Conservation (phyloP, 1,284 basidiomycete genomes). For the Marasmius tenuissimus region DNA sequence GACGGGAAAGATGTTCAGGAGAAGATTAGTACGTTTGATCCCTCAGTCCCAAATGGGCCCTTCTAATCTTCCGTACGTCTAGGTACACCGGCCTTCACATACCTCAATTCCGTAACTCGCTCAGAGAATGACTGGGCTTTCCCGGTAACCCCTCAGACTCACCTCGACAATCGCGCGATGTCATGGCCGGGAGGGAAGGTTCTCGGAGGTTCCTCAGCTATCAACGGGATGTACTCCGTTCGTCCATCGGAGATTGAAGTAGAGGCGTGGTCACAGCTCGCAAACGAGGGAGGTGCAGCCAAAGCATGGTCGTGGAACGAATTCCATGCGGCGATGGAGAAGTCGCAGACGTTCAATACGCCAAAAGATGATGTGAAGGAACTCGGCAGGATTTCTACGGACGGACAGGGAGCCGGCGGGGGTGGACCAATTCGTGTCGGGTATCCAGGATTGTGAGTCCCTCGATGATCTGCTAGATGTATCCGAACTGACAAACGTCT, state of each 20-base stretch:
- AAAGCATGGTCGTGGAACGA: conserved; percentile 47
- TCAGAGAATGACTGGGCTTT: conserved; percentile 66
- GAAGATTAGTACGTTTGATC: conserved; percentile 32
- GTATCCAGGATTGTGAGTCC: conserved; percentile 52
- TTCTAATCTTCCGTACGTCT: conserved; percentile 18
- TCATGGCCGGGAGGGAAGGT: conserved; percentile 65
- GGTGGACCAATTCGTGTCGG: conserved; percentile 45
- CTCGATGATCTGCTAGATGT: conserved; percentile 22
- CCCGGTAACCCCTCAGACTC: conserved; percentile 49
- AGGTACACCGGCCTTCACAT: conserved; percentile 38
- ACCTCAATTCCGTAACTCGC: conserved; percentile 47
- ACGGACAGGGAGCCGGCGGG: conserved; percentile 41
- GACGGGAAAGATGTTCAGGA: conserved; percentile 49
- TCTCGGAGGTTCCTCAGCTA: conserved; percentile 69
- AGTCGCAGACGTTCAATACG: conserved; percentile 33
- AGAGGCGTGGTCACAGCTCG: conserved; percentile 42
- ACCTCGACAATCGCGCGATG: conserved; percentile 35
- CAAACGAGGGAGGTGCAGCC: conserved; percentile 25
- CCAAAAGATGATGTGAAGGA: conserved; percentile 35
- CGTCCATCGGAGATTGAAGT: conserved; percentile 46
- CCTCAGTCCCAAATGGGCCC: not conserved
- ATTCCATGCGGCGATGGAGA: conserved; percentile 47
- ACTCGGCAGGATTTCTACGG: conserved; percentile 40
- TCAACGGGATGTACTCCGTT: conserved; percentile 67
- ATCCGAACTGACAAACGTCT: not conserved